phyloP scores from a whole-genome alignment of 2,329 filamentous ascomycete genomes.

The Aspergillus fumigatus region DNA sequence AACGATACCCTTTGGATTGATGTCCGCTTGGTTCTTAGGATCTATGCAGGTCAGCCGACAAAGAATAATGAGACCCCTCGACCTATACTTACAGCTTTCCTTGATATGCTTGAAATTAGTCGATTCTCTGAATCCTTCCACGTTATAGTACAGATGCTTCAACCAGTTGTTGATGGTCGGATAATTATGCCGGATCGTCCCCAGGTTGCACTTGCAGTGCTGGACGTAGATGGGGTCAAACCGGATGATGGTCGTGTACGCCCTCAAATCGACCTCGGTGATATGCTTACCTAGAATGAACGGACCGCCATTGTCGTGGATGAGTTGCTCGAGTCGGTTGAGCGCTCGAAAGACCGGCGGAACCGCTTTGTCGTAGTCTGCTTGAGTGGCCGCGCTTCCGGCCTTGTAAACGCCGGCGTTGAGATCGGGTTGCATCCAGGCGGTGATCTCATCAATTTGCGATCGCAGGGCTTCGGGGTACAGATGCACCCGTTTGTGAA shows the following conservation, averaged over 20 bases:
- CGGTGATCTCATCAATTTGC: constrained; percentile 50
- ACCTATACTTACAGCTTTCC: constrained; percentile 48
- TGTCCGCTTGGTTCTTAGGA: constrained; percentile 56
- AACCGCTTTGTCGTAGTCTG: constrained; percentile 52
- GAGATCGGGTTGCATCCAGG: constrained; percentile 54
- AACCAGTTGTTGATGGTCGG: constrained; percentile 59
- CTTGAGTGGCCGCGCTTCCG: constrained; percentile 55
- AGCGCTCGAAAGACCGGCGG: constrained; percentile 55
- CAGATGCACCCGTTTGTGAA: constrained; percentile 44
- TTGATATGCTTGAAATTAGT: constrained; percentile 66
- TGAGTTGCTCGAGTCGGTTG: constrained; percentile 53
- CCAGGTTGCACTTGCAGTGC: constrained; percentile 64
- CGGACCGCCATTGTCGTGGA: constrained; percentile 47
- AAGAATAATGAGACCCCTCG: neutral
- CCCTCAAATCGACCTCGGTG: constrained; percentile 57
- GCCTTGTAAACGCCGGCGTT: constrained; percentile 60
- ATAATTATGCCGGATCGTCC: constrained; percentile 57
- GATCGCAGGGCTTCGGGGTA: constrained; percentile 48
- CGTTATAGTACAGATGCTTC: constrained; percentile 55
- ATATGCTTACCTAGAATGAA: constrained; percentile 53
- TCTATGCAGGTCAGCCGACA: constrained; percentile 27
- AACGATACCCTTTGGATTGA: constrained; percentile 61
- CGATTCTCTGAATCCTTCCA: constrained; percentile 51
- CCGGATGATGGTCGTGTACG: constrained; percentile 56
- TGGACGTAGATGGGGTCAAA: constrained; percentile 61